Percentiles rank a stretch among this genome's conserved stretches.
Evolutionary conservation across 129 eudicot genomes (phyloP).

Genomic region (Glebionis coronaria): DNA sequence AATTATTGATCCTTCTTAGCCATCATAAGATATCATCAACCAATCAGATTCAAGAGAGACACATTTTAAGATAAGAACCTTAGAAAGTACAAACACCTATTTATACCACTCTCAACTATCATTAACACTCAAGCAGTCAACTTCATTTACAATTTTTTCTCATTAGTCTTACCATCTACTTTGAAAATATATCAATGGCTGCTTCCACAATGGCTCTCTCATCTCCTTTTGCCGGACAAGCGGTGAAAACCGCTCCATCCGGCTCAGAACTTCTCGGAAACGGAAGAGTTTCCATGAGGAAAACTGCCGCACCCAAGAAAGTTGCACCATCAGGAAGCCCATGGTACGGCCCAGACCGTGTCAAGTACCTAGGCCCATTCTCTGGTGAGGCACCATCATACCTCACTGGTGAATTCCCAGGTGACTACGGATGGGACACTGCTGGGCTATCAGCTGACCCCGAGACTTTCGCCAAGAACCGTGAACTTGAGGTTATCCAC

Average conservation of each 20-base stretch:
- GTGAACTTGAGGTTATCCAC: slow-evolving; percentile 56
- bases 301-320: slow-evolving; percentile 28
- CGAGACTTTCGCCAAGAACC: slow-evolving; percentile 78
- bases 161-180: slow-evolving; percentile 15
- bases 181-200: slow-evolving; percentile 40
- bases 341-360: slow-evolving; percentile 75
- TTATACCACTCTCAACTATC: slow-evolving; percentile 7
- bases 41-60: slow-evolving; percentile 34
- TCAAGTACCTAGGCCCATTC: slow-evolving; percentile 76
- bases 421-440: slow-evolving; percentile 81
- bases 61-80: slow-evolving; percentile 37
- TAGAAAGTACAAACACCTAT: slow-evolving; percentile 11
- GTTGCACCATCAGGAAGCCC: slow-evolving; percentile 49
- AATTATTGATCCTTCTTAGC: slow-evolving; percentile 9
- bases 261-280: slow-evolving; percentile 34
- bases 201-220: slow-evolving; percentile 69
- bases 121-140: slow-evolving; percentile 28
- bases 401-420: slow-evolving; percentile 75
- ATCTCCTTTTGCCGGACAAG: slow-evolving; percentile 52
- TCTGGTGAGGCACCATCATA: slow-evolving; percentile 74
- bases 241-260: slow-evolving; percentile 45
- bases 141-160: slow-evolving; percentile 5
- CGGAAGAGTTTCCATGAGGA: slow-evolving; percentile 62
- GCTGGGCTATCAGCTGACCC: slow-evolving; percentile 79
- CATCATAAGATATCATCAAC: slow-evolving; percentile 31